A percentile compares a stretch with the other conserved stretches of the same genome.
phyloP scores from a whole-genome alignment of 352 stramenopile species.

The Aphanomyces euteiches region DNA sequence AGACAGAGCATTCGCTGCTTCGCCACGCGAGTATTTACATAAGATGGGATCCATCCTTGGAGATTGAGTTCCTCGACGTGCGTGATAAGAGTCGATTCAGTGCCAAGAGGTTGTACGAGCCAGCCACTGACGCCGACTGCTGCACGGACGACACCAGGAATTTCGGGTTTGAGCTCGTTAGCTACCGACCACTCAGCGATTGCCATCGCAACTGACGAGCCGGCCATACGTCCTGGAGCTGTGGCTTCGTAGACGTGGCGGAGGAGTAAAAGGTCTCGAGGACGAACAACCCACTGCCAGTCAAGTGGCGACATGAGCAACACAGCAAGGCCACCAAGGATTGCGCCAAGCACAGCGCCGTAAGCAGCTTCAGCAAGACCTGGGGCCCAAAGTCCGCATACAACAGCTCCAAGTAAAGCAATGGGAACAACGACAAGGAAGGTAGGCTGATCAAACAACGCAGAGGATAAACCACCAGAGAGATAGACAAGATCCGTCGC shows the following conservation, averaged over 20 bases:
- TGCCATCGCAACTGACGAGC: constrained; percentile 40
- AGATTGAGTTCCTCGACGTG: constrained; percentile 70
- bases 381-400: neutral
- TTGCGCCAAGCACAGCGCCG: constrained; percentile 42
- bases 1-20: constrained; percentile 55
- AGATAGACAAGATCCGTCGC: constrained; percentile 69
- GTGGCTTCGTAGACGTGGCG: constrained; percentile 67
- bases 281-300: constrained; percentile 30
- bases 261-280: constrained; percentile 65
- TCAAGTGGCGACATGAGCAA: constrained; percentile 37
- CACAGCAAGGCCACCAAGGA: constrained; percentile 46
- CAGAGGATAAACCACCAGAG: constrained; percentile 34
- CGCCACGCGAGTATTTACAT: constrained; percentile 51
- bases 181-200: constrained; percentile 77
- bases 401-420: constrained; percentile 34
- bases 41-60: constrained; percentile 45
- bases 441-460: constrained; percentile 28
- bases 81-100: constrained; percentile 51
- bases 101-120: constrained; percentile 65
- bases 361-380: constrained; percentile 35
- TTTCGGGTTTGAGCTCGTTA: constrained; percentile 60
- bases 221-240: constrained; percentile 34
- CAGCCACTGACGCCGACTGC: constrained; percentile 63
- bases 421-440: constrained; percentile 21
- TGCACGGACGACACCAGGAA: constrained; percentile 44